Evolutionary conservation across 1,284 basidiomycete species (phyloP).

Genomic region (Leccinum solheimii): DNA sequence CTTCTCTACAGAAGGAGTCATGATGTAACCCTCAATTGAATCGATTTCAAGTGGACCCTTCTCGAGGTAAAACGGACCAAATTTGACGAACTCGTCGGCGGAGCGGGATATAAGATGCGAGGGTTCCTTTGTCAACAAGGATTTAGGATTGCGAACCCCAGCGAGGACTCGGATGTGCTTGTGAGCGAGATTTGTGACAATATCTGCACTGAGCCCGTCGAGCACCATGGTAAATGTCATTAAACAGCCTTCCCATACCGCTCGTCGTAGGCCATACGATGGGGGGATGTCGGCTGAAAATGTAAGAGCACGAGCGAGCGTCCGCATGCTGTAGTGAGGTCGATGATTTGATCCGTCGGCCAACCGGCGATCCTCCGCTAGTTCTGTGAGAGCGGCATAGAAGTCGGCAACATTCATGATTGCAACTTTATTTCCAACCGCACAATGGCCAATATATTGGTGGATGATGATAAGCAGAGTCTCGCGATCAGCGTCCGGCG

Average conservation of each 20-base stretch:
- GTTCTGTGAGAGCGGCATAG: conserved; percentile 81
- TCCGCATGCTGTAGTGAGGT: conserved; percentile 99
- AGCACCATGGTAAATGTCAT: conserved; percentile 99
- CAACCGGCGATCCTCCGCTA: conserved; percentile 79
- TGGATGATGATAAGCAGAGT: conserved; percentile 86
- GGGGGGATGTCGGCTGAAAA: conserved; percentile 86
- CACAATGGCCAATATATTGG: conserved; percentile 87
- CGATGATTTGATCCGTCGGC: conserved; percentile 93
- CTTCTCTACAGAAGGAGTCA: conserved; percentile 93
- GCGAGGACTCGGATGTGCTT: conserved; percentile 68
- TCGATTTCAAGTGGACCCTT: conserved; percentile 71
- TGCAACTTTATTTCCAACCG: conserved; percentile 84
- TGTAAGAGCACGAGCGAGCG: conserved; percentile 87
- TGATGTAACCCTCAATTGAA: conserved; percentile 79
- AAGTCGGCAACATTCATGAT: conserved; percentile 93
- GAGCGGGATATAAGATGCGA: conserved; percentile 51
- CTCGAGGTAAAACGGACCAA: conserved; percentile 92
- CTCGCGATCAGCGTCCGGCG: conserved; percentile 91
- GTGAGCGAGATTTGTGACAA: conserved; percentile 73
- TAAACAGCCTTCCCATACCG: conserved; percentile 93
- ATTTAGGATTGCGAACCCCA: conserved; percentile 79
- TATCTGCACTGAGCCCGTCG: conserved; percentile 70
- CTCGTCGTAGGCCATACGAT: conserved; percentile 80
- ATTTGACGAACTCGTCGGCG: conserved; percentile 69
- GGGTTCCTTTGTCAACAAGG: conserved; percentile 73